phyloP scores from a whole-genome alignment of 2,329 filamentous ascomycete genomes.

The Arthrobotrys pseudoclavata region DNA sequence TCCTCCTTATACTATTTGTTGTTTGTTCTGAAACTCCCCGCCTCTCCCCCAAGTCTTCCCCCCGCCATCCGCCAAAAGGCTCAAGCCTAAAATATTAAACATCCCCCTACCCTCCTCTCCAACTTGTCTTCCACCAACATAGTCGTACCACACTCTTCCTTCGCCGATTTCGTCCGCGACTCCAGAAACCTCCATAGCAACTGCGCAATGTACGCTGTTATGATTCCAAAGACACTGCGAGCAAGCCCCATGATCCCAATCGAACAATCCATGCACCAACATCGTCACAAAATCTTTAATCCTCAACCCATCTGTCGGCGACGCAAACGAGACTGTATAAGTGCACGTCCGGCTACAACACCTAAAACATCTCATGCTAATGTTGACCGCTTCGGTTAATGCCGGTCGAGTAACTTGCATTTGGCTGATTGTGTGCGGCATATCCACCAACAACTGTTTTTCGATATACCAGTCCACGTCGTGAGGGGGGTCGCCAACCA shows the following conservation, averaged over 20 bases:
- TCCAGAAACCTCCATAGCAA: slow-evolving; percentile 42
- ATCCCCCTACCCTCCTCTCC: slow-evolving; percentile 38
- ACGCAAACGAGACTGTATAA: slow-evolving; percentile 48
- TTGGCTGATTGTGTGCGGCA: slow-evolving; percentile 33
- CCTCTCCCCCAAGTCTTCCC: slow-evolving; percentile 46
- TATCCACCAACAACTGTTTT: slow-evolving; percentile 48
- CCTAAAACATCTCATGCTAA: slow-evolving; percentile 53
- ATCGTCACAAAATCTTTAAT: slow-evolving; percentile 49
- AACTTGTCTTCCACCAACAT: slow-evolving; percentile 35
- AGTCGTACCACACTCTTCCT: slow-evolving; percentile 50
- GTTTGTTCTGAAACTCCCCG: slow-evolving; percentile 50
- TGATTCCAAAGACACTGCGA: slow-evolving; percentile 52
- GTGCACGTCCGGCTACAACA: slow-evolving; percentile 39
- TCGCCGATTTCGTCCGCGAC: slow-evolving; percentile 43
- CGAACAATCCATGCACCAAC: slow-evolving; percentile 52
- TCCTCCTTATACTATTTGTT: slow-evolving; percentile 12
- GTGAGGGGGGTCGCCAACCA: slow-evolving; percentile 50
- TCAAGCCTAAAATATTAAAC: slow-evolving; percentile 51
- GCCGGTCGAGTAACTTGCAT: slow-evolving; percentile 54
- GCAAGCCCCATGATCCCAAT: slow-evolving; percentile 55
- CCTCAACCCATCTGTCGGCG: slow-evolving; percentile 37
- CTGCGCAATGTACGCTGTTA: slow-evolving; percentile 54
- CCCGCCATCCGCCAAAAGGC: slow-evolving; percentile 38
- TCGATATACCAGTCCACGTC: slow-evolving; percentile 55
- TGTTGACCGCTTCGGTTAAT: slow-evolving; percentile 45